Base-by-base conservation (phyloP, 352 stramenopile genomes). In the Phytophthora niederhauseri region DNA sequence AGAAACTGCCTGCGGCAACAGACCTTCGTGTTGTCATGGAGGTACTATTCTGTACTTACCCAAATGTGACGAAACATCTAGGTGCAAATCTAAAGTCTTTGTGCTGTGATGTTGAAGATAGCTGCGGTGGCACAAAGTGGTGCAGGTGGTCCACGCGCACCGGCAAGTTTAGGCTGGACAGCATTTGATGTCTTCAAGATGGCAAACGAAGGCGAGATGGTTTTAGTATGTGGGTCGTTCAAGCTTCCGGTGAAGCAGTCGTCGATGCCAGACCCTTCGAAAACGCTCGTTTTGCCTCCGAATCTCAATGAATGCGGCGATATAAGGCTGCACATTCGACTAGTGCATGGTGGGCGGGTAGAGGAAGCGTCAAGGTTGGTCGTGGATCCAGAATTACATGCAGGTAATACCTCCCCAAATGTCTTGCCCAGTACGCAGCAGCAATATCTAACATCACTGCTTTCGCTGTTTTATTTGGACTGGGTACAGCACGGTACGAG, bases 131-230 rank as follows among this genome's bases (percentile, higher is more conserved):
- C 46, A 5, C 41, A 70, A 30, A 65, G 56, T 49, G 45, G 41
- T 38, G 19, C 51, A 36, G 36, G 53, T n/a, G 60, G 63, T 26
- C 22, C 55, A 7, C 17, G 8, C 4, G 20, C 58, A 24, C 51
- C 69, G 38, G 73, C 48, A n/a, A 83, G 59, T 45, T 51, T 88
- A 30, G 81, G 78, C 17, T 88, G 81, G 81, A 81, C 71, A 45
- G 71, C 54, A 0, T 62, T 85, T 20, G 63, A 78, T 1, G 41
- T 87, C 0, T 90, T 90, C 52, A 60, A 48, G 22, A 12, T 31
- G 3, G 36, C 38, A 55, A 64, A 3, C 48, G 34, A 57, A 11
- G 49, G 46, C 26, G 65, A 70, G 3, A 17, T 75, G 34, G 34
- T 20, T 48, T 49, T 85, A 43, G 26, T 20, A 22, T 53, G 54